Base-by-base conservation (phyloP, 257 asterid species). In the Mitragyna speciosa region DNA sequence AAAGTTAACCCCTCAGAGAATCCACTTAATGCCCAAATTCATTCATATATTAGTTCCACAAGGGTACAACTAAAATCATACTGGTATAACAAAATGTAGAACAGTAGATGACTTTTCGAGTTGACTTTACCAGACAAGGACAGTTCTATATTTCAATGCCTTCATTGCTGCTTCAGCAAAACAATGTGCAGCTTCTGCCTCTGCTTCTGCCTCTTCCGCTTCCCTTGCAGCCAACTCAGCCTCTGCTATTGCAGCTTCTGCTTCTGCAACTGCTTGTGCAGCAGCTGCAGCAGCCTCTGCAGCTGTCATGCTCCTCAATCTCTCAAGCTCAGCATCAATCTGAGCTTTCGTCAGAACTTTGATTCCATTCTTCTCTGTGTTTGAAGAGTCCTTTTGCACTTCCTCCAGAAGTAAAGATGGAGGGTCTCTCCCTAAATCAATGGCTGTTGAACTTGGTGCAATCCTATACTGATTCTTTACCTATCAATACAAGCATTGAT, bases 181-280 rank as follows among this genome's bases (percentile, higher is more conserved):
- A 86, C 97, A 91, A 48, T 86, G 88, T 24, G 97, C 94, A 12
- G 96, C 97, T 86, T 91, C 97, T 28, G 97, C 97, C 85, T 92
- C 97, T 0, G 94, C 97, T 81, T 94, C 98, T 0, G 97, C 97
- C 81, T 87, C 95, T 89, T 94, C 97, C 17, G 98, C 98, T 88
- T 91, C 98, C 85, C 85, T 88, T 61, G 92, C 96, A 12, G 97
- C 98, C 16, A 83, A 83, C 83, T 93, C 97, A 77, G 98, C 98
- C 80, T 89, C 97, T 8, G 93, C 96, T 80, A 90, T 85, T 17
- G 96, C 97, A 79, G 91, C 97, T 81, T 94, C 98, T 17, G 98
- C 98, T 78, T 94, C 97, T 22, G 94, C 97, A 76, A 91, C 93
- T 58, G 97, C 98, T 83, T 81, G 86, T 72, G 97, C 97, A 78